Base-by-base conservation (phyloP, 208 protist species). In the Histomonas meleagridis region DNA sequence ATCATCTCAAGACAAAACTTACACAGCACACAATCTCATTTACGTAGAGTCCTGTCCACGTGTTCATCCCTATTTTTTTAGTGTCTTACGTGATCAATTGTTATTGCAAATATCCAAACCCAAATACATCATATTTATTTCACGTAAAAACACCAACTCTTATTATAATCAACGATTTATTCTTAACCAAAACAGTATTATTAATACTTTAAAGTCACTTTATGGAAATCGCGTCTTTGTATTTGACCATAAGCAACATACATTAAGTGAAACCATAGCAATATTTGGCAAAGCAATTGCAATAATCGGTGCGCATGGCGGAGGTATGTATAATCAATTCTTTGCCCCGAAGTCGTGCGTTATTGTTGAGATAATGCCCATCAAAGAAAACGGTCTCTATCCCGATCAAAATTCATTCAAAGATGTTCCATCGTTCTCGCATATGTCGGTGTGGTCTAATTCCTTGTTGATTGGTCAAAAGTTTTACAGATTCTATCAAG, bases 91-190 rank as follows among this genome's bases (percentile, higher is more conserved):
- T 18, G 35, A 55, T 18, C 18, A 57, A 7, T 28, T 86, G 7
- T 35, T 21, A 9, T 35, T 86, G 9, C 76, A 40, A 38, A n/a
- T 1, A 23, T 18, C 0, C 16, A 0, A 18, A 18, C 46, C 23
- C 32, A 57, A 86, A 43, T 43, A 86, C 3, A 48, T 86, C 5
- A 86, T 86, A 16, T 86, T 51, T 55, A 32, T 43, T 55, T 28
- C 18, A 21, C 23, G 76, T 55, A 57, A 48, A 57, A 57, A 18
- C 4, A 16, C 38, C 16, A 57, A 43, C 5, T 53, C 76, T 18
- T 86, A 57, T 86, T 86, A 86, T 55, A 48, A 86, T 35, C 76
- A 86, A 43, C 43, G 76, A 86, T 86, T 53, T 55, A 86, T 86
- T 26, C 32, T 38, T 38, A 86, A 86, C 32, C 16, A 86, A 86